Evolutionary conservation across 495 filamentous ascomycete genomes (phyloP).

Genomic region (Aspergillus carlsbadensis): DNA sequence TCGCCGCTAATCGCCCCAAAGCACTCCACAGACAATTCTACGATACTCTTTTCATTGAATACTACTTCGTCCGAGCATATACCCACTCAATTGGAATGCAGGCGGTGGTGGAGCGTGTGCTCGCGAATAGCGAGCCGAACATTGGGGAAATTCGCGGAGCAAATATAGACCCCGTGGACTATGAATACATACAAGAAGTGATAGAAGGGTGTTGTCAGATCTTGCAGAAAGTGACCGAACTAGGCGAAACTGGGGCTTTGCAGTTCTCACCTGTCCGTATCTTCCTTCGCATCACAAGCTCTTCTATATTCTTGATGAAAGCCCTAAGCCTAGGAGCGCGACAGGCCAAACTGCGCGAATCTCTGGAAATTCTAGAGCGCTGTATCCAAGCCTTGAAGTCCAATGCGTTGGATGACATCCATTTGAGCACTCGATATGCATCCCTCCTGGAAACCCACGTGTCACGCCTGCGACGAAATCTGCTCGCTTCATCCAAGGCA

Average conservation of each 20-base stretch:
- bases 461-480: slow-evolving; percentile 41
- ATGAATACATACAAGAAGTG: slow-evolving; percentile 57
- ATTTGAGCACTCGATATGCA: slow-evolving; percentile 52
- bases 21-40: slow-evolving; percentile 41
- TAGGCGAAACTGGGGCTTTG: slow-evolving; percentile 41
- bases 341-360: slow-evolving; percentile 47
- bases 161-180: slow-evolving; percentile 53
- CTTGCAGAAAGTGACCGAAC: slow-evolving; percentile 44
- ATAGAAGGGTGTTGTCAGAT: slow-evolving; percentile 54
- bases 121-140: slow-evolving; percentile 41
- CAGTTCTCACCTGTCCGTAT: slow-evolving; percentile 53
- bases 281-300: slow-evolving; percentile 50
- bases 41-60: slow-evolving; percentile 51
- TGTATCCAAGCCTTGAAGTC: slow-evolving; percentile 48
- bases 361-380: slow-evolving; percentile 47
- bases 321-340: slow-evolving; percentile 50
- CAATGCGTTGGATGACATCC: slow-evolving; percentile 53
- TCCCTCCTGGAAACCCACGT: slow-evolving; percentile 50
- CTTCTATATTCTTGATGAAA: slow-evolving; percentile 55
- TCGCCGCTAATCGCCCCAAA: slow-evolving; percentile 20
- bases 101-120: slow-evolving; percentile 47
- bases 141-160: slow-evolving; percentile 40
- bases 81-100: slow-evolving; percentile 57
- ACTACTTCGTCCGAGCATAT: slow-evolving; percentile 54
- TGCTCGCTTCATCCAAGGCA: slow-evolving; percentile 38